Evolutionary conservation across 495 filamentous ascomycete genomes (phyloP), one percentile per base, ranked within the genome.

Genomic region (Penicillium paradoxum): DNA sequence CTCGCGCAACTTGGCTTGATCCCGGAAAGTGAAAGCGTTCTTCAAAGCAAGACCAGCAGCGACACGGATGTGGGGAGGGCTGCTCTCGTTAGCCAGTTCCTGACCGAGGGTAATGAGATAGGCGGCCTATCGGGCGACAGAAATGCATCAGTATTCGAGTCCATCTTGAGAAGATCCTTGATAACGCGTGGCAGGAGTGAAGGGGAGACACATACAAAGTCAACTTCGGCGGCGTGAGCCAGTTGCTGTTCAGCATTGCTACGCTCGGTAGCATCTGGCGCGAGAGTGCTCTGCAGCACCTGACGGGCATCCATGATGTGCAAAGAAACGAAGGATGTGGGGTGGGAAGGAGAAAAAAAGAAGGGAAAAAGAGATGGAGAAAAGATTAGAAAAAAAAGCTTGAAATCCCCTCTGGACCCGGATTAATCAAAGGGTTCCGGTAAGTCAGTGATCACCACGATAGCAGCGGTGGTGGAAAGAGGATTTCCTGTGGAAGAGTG

Each of bases 1-100:
- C 62, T 91, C 87, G 50, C 84, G 83, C 76, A 96, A 83, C 60
- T 89, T 87, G 59, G 85, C 75, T 63, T 83, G 84, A 70, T 98
- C 95, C 74, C 92, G 88, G 54, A 91, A 88, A 45, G 87, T 87
- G 71, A 98, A 95, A 60, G 93, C 83, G 77, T 98, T 98, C 77
- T 98, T 98, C 63, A 98, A 73, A 42, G 92, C 91, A 59, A 98
- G 83, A 87, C 90, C 93, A 51, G 93, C 93, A 50, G 93, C 91
- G 49, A 85, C 84, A 78, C 93, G 85, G 60, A 96, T 89, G 69
- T 88, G 86, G 39, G 88, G 75, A 55, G 89, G 80, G 58, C 86
- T 83, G 50, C 81, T 79, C 58, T 97, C 95, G 74, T 96, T 96
- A 60, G 91, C 91, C 57, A 98, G 83, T 69, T 93, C 90, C 73